These are phyloP conservation scores for Cercospora nicotianae DNA, from an alignment of 2,329 filamentous ascomycete genomes.

Conservation along the genomic window DNA sequence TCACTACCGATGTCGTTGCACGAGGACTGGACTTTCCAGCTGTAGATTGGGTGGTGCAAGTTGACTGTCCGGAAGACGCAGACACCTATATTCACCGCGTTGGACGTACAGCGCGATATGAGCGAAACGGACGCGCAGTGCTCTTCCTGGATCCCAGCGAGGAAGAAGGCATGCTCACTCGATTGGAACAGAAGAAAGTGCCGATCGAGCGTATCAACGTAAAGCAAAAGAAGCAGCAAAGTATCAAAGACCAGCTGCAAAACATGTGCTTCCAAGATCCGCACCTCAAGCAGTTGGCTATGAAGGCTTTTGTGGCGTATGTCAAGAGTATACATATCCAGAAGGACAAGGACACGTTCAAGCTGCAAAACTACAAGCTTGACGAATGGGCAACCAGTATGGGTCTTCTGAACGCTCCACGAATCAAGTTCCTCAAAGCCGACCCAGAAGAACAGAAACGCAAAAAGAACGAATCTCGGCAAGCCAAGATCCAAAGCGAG, in stretches of 20 bases:
- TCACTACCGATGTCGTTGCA: constrained; percentile 93
- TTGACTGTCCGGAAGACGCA: constrained; percentile 94
- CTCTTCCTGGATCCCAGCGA: constrained; percentile 91
- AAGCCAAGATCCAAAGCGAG: constrained; percentile 57
- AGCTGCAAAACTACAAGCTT: constrained; percentile 76
- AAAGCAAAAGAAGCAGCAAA: constrained; percentile 83
- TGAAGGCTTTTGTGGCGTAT: constrained; percentile 94
- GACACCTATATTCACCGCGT: constrained; percentile 98
- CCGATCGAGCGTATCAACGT: constrained; percentile 84
- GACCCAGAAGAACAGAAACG: constrained; percentile 84
- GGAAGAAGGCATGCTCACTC: constrained; percentile 84
- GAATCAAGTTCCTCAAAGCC: constrained; percentile 90
- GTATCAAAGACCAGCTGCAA: constrained; percentile 80
- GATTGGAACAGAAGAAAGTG: constrained; percentile 85
- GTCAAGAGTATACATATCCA: constrained; percentile 81
- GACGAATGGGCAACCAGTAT: constrained; percentile 84
- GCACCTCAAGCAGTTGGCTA: constrained; percentile 88
- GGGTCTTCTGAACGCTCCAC: constrained; percentile 85
- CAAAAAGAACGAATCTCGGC: constrained; percentile 78
- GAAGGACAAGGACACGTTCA: constrained; percentile 88
- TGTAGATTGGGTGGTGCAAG: constrained; percentile 98
- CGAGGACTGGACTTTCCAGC: constrained; percentile 93
- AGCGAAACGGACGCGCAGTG: constrained; percentile 82
- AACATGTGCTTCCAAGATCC: constrained; percentile 95
- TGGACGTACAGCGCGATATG: constrained; percentile 89